Base-by-base conservation (phyloP, 768 basidiomycete species). In the Xerocomellus amylosporus region DNA sequence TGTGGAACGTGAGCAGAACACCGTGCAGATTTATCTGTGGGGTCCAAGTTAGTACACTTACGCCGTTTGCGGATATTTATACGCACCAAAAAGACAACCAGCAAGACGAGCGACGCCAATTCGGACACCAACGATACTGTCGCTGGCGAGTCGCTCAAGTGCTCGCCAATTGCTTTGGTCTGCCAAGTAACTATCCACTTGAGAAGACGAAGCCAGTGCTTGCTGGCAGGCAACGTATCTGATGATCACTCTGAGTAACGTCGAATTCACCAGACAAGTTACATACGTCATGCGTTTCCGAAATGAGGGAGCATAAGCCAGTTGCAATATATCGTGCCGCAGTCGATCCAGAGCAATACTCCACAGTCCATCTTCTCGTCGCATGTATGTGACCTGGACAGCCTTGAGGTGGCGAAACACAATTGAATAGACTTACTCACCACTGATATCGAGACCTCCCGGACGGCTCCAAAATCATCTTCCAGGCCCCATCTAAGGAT, bases 381-480 rank as follows among this genome's bases (percentile, higher is more conserved):
- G 78, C 46, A 84, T 68, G 37, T 64, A 69, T 15, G 84, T 76
- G 53, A 87, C 71, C 77, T 88, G 58, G 34, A 70, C 53, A 34
- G 60, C 48, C 54, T 55, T 51, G 38, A 45, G 41, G 60, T 31
- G 20, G 56, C 7, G 14, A 63, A 53, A 49, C 15, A 28, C 24
- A 59, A 38, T 40, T 20, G 31, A 54, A 15, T 61, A 49, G 54
- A 46, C 9, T 26, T 55, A 51, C 93, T 72, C 67, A 92, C 90
- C 61, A 75, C 74, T 37, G 71, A 66, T 22, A 91, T 78, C 2
- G 87, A 89, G 37, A 84, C 81, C 63, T 92, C 89, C 49, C 95
- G 76, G 5, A 98, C 93, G 34, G 88, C 85, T n/a, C 92, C 87
- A 49, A 91, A 90, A 17, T 73, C 74, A 64, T 97, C 95, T 58